phyloP scores from a whole-genome alignment of 2,329 filamentous ascomycete genomes.

The Colletotrichum liaoningense region DNA sequence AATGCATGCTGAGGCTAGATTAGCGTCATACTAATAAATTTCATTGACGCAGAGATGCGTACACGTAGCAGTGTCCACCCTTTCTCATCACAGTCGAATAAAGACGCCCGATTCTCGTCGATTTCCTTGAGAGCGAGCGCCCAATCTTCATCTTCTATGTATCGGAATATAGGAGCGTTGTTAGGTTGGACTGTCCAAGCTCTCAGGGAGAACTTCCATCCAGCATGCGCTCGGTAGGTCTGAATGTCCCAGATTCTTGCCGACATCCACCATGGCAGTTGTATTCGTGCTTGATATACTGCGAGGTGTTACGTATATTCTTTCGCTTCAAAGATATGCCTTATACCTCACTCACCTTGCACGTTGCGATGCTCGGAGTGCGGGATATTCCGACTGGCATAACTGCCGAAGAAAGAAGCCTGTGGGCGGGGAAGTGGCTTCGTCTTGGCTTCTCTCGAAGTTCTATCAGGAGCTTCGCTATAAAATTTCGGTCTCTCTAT shows the following conservation, averaged over 20 bases:
- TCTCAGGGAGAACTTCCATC: constrained; percentile 4
- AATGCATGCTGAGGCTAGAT: background rate
- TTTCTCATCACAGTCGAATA: rapidly evolving
- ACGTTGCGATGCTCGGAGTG: background rate
- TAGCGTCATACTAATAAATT: no score
- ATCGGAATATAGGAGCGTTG: rapidly evolving
- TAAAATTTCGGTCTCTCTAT: no score
- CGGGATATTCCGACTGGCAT: no score
- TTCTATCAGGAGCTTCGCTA: no score
- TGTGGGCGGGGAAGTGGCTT: no score
- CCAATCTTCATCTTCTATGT: rapidly evolving
- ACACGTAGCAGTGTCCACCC: constrained; percentile 5
- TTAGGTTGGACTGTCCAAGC: background rate
- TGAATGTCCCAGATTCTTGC: constrained; percentile 10
- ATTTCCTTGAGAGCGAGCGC: background rate
- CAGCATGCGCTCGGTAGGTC: background rate
- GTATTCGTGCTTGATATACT: constrained; percentile 2
- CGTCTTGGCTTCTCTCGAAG: no score
- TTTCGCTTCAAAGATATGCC: no score
- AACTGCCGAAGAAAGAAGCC: no score
- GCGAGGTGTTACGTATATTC: no score
- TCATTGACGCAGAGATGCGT: background rate
- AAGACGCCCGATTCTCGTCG: background rate
- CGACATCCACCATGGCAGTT: constrained; percentile 14
- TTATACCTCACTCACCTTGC: background rate